Base-by-base conservation (phyloP, 2,329 filamentous ascomycete genomes). In the Cryphonectria carpinicola region DNA sequence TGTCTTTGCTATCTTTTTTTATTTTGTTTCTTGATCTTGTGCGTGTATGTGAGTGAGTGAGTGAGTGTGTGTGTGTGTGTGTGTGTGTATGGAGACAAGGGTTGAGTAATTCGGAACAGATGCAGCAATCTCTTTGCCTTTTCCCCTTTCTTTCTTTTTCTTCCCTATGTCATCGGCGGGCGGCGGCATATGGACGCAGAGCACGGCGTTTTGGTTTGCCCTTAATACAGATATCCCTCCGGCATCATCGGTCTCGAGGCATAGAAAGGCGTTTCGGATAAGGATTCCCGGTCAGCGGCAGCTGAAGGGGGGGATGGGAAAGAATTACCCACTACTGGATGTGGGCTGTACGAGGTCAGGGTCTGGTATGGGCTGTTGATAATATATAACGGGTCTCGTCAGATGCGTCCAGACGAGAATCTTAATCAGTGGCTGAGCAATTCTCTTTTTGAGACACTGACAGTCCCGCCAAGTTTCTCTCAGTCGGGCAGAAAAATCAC, bases 121-220 rank as follows among this genome's bases (percentile, higher is more conserved):
- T 58, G 6, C 54, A 58, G 54, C 35, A 62, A 62, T 62, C 37
- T 25, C n/a, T 62, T 41, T 37, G n/a, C 43, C 52, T 41, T 19
- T 46, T 17, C 41, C 28, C 32, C 32, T 22, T 19, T 56, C 22
- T 28, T 32, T 35, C 17, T 19, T 60, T 60, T 32, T 32, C 6
- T 35, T 41, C 8, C 17, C 8, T 62, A 41, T 35, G n/a, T 62
- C 32, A 62, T 62, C 60, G 60, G 14, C 19, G n/a, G 46, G 46
- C 60, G 60, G 60, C 35, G 60, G 35, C 63, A 32, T 56, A 61
- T 66, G 70, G 70, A 62, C 62, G 70, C 70, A 66, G 67, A 72
- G 71, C 71, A 71, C 66, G 71, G 71, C 69, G 71, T 72, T 71
- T 60, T 65, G 61, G n/a, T 32, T 68, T 46, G 43, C 39, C 37